Evolutionary conservation across 768 basidiomycete species (phyloP), one percentile per base, ranked within the genome.

Genomic region (Tricholoma bakamatsutake): DNA sequence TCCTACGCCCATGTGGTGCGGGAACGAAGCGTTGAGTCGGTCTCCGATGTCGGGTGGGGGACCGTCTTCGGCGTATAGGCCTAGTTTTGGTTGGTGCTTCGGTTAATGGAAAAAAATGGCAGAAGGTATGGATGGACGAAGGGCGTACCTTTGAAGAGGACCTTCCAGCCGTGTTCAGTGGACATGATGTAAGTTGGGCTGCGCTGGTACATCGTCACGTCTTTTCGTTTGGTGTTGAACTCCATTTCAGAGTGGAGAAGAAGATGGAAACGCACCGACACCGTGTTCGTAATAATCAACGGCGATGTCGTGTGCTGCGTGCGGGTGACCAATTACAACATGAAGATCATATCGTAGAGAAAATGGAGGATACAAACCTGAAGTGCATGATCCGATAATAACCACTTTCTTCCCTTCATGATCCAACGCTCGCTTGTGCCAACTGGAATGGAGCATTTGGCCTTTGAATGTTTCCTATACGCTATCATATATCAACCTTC

Each of bases 361-460:
- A 13, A 43, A 28, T 17, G 8, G 33, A 17, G 12, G 57, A 5
- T 31, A 39, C 62, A 27, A 40, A 74, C 75, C 73, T 17, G 85
- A 84, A 10, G 84, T 86, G 52, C 82, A 82, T 12, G 86, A n/a
- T 1, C 88, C 88, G 4, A 90, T 70, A 2, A 90, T 81, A 3
- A 84, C 74, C 0, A 88, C 85, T 62, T 84, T 90, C 71, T 89
- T 89, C 12, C 85, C 88, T 1, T 64, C 45, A 60, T 83, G 83
- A 39, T 82, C 81, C 10, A 71, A 67, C 0, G 84, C 83, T n/a
- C 66, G 71, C 39, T 76, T 74, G 66, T 88, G 82, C 27, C 76
- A 63, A 5, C 67, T 73, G 0, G 86, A 87, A 64, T 90, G 88
- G 13, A 83, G 59, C 3, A 83, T 67, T 50, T 80, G 70, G 7